These are phyloP conservation scores for Talaromyces wortmannii DNA, from an alignment of 495 filamentous ascomycete species.

Conservation along the genomic window DNA sequence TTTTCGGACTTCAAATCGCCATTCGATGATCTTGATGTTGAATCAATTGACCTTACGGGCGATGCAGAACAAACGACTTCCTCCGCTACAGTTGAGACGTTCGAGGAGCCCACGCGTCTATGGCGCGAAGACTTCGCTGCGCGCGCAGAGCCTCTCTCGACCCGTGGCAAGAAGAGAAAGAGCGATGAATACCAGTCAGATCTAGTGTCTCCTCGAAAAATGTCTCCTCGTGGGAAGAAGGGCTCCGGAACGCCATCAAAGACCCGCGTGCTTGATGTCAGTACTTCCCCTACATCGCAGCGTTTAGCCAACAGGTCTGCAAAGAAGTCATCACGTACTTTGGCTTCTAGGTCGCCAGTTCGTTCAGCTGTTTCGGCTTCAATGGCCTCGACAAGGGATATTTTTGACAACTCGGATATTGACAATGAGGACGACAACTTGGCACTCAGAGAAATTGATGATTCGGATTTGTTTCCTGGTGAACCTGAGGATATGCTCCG, in stretches of 20 bases:
- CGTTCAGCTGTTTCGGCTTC: background rate
- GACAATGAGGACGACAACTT: background rate
- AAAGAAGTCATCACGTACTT: background rate
- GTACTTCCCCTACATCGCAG: background rate
- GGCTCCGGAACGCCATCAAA: background rate
- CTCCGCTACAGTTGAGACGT: conserved; percentile 35
- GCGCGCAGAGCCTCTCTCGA: conserved; percentile 34
- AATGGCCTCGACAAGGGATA: no score
- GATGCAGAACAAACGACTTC: conserved; percentile 36
- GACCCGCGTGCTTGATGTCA: background rate
- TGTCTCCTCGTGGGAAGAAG: background rate
- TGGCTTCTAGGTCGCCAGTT: conserved; percentile 1
- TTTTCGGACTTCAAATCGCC: conserved; percentile 12
- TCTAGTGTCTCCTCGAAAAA: conserved; percentile 20
- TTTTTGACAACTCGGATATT: background rate
- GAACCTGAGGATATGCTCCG: background rate
- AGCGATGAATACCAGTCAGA: conserved; percentile 59
- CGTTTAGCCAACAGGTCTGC: background rate
- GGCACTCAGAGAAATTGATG: background rate
- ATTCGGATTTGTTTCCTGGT: background rate
- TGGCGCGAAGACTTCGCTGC: conserved; percentile 55
- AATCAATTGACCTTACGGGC: conserved; percentile 67
- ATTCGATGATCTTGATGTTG: conserved; percentile 43
- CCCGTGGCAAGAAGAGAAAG: conserved; percentile 63
- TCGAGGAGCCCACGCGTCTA: conserved; percentile 45